Conservation (phyloP, 306 rosid species). For the Casuarina cunninghamiana region DNA sequence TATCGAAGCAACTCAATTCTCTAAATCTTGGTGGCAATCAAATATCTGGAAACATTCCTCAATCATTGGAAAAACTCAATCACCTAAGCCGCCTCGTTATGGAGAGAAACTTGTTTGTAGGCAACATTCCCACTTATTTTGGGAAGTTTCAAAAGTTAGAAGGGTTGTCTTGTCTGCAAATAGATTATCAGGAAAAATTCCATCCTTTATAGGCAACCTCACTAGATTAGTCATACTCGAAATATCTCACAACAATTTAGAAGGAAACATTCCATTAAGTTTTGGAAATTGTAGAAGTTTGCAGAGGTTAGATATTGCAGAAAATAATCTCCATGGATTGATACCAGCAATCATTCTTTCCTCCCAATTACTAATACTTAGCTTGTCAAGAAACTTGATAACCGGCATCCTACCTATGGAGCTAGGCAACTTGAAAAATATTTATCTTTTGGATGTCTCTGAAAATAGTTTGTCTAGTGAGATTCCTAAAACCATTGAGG, state of each 20-base stretch:
- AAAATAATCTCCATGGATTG: too few species aligned
- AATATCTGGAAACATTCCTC: slow-evolving; percentile 29
- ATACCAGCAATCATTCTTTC: slow-evolving; percentile 20
- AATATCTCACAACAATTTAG: too few species aligned
- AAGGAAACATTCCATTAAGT: too few species aligned
- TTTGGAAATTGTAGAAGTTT: too few species aligned
- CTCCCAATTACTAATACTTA: slow-evolving; percentile 5
- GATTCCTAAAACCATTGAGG: slow-evolving; percentile 15
- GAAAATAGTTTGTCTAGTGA: too few species aligned
- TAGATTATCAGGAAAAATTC: too few species aligned
- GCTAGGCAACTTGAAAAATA: slow-evolving; percentile 18
- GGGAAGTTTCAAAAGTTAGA: neutral
- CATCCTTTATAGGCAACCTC: too few species aligned
- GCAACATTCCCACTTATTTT: too few species aligned
- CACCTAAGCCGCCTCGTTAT: neutral
- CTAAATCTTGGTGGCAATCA: slow-evolving; percentile 15
- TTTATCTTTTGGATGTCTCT: neutral
- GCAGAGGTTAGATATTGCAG: too few species aligned
- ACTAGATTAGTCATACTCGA: too few species aligned
- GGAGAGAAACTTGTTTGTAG: neutral
- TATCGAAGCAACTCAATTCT: neutral
- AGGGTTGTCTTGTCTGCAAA: slow-evolving; percentile 8
- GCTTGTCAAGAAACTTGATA: slow-evolving; percentile 35
- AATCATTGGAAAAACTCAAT: slow-evolving; percentile 22
- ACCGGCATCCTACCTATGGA: slow-evolving; percentile 26